A percentile compares a stretch with the other conserved stretches of the same genome.
Conservation (phyloP, 1,284 basidiomycete species). For the Apiotrichum laibachii region DNA sequence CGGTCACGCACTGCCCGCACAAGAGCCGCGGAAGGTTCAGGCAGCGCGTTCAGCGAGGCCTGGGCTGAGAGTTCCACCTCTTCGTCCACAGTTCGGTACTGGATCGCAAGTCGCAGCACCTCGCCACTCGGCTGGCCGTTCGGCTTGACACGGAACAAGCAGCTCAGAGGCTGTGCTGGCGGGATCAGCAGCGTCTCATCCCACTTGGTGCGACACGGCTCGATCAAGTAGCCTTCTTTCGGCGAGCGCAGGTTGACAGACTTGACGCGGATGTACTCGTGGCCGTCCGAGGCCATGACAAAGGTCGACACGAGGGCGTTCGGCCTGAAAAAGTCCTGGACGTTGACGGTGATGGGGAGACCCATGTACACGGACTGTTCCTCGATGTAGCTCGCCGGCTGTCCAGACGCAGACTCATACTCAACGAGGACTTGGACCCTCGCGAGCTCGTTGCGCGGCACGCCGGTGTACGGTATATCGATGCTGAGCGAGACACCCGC, state of each 20-base stretch:
- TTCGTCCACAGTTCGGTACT: constrained; percentile 41
- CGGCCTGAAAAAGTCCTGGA: constrained; percentile 53
- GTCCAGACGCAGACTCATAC: constrained; percentile 18
- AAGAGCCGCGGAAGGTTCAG: not conserved
- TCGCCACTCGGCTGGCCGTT: constrained; percentile 11
- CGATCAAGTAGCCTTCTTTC: constrained; percentile 15
- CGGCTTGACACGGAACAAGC: constrained; percentile 43
- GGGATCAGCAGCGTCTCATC: constrained; percentile 31
- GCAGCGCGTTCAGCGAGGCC: constrained; percentile 8
- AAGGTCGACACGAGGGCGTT: constrained; percentile 49
- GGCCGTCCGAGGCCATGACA: constrained; percentile 48
- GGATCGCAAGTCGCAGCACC: constrained; percentile 36
- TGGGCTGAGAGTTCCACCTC: constrained; percentile 17
- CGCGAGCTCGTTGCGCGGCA: constrained; percentile 33
- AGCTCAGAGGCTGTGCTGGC: constrained; percentile 38
- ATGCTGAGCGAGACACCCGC: constrained; percentile 18
- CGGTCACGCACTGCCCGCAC: constrained; percentile 9
- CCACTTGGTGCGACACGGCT: constrained; percentile 28
- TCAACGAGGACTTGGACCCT: constrained; percentile 31
- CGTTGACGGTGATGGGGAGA: constrained; percentile 51
- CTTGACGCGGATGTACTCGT: constrained; percentile 40
- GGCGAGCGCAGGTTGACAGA: constrained; percentile 29
- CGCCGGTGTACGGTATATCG: constrained; percentile 33
- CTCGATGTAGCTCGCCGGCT: constrained; percentile 26
- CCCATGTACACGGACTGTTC: constrained; percentile 40